These are phyloP conservation scores for Rhododendron vialii DNA, from an alignment of 148 eudicot genomes.

Conservation along the genomic window DNA sequence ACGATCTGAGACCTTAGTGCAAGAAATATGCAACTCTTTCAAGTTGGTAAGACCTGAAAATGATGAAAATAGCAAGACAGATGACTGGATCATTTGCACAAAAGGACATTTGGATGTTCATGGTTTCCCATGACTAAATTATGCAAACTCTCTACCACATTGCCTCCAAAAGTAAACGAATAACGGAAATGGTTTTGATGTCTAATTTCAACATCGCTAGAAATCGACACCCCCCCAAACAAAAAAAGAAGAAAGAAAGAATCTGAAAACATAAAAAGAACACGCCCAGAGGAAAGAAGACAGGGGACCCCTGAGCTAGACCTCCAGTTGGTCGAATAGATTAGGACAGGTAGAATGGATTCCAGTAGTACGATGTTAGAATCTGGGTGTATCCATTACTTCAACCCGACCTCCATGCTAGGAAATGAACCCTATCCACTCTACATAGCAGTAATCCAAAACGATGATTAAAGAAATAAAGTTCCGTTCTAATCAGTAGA, in stretches of 20 bases:
- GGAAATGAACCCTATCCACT: not conserved
- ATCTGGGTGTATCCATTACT: too few relatives aligned
- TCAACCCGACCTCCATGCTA: not conserved
- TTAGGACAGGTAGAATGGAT: too few relatives aligned
- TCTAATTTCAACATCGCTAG: not conserved
- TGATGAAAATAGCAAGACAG: not conserved
- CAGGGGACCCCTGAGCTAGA: not conserved
- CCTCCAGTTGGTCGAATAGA: not conserved
- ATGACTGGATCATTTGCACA: not conserved
- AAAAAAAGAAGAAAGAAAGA: not conserved
- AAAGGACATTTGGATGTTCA: not conserved
- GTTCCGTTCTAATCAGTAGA: not conserved
- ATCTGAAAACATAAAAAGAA: not conserved
- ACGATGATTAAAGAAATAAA: not conserved
- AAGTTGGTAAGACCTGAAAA: slow-evolving; percentile 52
- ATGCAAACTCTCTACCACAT: not conserved
- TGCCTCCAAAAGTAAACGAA: not conserved
- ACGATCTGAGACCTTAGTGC: slow-evolving; percentile 59
- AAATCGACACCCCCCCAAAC: not conserved
- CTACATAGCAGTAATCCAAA: not conserved
- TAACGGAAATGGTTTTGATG: too few relatives aligned
- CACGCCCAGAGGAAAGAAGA: not conserved
- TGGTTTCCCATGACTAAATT: not conserved
- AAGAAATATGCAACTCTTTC: slow-evolving; percentile 62
- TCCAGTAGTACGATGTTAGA: too few relatives aligned